phyloP scores from a whole-genome alignment of 2,329 filamentous ascomycete genomes.

The Arthrobotrys musiformis region DNA sequence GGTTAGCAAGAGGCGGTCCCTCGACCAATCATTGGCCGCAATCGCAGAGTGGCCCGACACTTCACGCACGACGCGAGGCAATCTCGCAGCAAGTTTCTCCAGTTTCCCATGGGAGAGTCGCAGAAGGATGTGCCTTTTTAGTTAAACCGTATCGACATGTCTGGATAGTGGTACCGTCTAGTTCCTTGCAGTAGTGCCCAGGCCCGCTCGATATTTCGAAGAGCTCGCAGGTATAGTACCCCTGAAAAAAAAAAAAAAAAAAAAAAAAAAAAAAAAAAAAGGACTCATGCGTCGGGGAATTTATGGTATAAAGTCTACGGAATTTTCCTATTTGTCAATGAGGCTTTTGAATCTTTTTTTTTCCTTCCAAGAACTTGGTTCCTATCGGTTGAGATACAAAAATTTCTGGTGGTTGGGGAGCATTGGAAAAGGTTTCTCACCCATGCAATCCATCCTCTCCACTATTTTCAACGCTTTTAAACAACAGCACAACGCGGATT shows the following conservation, averaged over 20 bases:
- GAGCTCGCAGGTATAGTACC: constrained; percentile 30
- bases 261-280: constrained; percentile 39
- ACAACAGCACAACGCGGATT: constrained; percentile 36
- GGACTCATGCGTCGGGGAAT: constrained; percentile 14
- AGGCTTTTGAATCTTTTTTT: background rate
- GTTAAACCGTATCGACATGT: constrained; percentile 45
- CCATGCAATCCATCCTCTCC: background rate
- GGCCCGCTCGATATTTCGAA: constrained; percentile 6
- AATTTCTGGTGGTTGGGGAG: too few species aligned
- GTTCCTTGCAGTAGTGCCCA: constrained; percentile 39
- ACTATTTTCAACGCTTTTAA: constrained; percentile 1
- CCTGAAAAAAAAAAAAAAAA: constrained; percentile 43
- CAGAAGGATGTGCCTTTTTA: constrained; percentile 23
- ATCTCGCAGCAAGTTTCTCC: constrained; percentile 26
- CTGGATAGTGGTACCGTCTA: constrained; percentile 20
- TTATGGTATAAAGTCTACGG: constrained; percentile 24
- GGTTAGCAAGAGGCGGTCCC: constrained; percentile 36
- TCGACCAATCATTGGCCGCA: constrained; percentile 34
- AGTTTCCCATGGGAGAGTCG: constrained; percentile 24
- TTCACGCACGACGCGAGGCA: constrained; percentile 41
- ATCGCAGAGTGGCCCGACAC: constrained; percentile 27
- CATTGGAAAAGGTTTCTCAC: background rate
- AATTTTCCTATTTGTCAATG: constrained; percentile 8
- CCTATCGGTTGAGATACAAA: background rate
- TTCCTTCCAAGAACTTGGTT: background rate